Evolutionary conservation across 176 grass and related monocot species (phyloP).

Genomic region (Saccharum officinarum): DNA sequence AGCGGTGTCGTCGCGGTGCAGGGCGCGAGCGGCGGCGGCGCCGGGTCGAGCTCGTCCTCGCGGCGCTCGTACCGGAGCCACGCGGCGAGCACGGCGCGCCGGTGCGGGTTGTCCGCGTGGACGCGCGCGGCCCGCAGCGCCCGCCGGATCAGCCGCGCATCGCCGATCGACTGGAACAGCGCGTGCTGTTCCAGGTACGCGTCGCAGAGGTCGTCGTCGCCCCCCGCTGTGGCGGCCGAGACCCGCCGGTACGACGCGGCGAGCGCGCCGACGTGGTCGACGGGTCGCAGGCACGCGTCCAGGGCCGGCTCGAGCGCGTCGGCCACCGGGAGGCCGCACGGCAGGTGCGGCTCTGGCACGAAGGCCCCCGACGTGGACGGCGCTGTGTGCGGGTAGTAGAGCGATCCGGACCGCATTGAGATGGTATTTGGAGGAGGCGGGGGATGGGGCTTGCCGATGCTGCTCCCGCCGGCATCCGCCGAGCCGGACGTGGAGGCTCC

Average conservation of each 20-base stretch:
- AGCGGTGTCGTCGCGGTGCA: constrained; percentile 68
- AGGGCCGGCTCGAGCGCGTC: constrained; percentile 71
- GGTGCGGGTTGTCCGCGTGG: constrained; percentile 75
- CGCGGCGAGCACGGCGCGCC: constrained; percentile 81
- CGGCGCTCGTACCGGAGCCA: constrained; percentile 92
- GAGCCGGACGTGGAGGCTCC: constrained; percentile 46
- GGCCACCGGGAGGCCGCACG: constrained; percentile 68
- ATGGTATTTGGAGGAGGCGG: constrained; percentile 40
- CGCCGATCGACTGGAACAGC: constrained; percentile 57
- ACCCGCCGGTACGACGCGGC: constrained; percentile 60
- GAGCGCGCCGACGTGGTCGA: constrained; percentile 71
- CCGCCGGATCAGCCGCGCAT: constrained; percentile 67
- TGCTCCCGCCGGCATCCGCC: constrained; percentile 10
- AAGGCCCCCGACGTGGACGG: constrained; percentile 50
- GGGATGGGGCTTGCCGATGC: constrained; percentile 35
- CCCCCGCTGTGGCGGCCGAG: constrained; percentile 8
- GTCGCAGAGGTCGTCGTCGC: constrained; percentile 62
- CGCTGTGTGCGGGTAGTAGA: constrained; percentile 42
- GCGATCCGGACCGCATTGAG: constrained; percentile 63
- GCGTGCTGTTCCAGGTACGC: constrained; percentile 87
- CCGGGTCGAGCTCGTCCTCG: constrained; percentile 77
- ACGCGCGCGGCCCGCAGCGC: constrained; percentile 65
- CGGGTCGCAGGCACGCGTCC: constrained; percentile 66
- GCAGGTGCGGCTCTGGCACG: constrained; percentile 56
- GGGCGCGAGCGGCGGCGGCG: constrained; percentile 46